Percentiles rank a stretch among this genome's conserved stretches.
Conservation (phyloP, 257 asterid genomes). For the Salvia miltiorrhiza region DNA sequence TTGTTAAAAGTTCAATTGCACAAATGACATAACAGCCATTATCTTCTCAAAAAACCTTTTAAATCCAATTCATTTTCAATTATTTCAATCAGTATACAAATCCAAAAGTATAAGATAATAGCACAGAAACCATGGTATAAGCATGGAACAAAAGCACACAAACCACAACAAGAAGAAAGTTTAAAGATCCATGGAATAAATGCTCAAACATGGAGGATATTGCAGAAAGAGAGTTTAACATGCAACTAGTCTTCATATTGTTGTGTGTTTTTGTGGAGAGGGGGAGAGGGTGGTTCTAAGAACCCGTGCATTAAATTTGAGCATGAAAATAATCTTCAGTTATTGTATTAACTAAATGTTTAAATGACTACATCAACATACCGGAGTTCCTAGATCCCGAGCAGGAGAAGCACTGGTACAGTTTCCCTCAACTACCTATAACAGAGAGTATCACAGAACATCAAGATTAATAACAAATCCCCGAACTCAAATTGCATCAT, state of each 20-base stretch:
- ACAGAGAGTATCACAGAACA: slow-evolving; percentile 9
- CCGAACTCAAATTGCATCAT: too few relatives aligned
- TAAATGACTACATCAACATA: slow-evolving; percentile 15
- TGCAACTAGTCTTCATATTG: neutral
- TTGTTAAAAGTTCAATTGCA: neutral
- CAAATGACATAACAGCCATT: neutral
- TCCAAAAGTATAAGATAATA: neutral
- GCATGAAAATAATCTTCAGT: slow-evolving; percentile 9
- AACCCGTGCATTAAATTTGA: neutral
- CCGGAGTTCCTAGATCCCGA: slow-evolving; percentile 30
- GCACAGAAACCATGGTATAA: neutral
- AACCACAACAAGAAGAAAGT: neutral
- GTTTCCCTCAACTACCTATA: slow-evolving; percentile 30
- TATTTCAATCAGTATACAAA: neutral
- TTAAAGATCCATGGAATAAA: neutral
- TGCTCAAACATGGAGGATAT: neutral
- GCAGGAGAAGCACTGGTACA: slow-evolving; percentile 31
- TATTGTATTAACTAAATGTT: neutral
- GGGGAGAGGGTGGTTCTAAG: neutral
- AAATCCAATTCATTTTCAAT: slow-evolving; percentile 3
- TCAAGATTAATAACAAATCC: too few relatives aligned
- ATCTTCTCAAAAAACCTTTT: neutral
- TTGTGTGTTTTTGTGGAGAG: neutral
- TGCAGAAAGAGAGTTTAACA: neutral
- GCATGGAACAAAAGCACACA: neutral